Base-by-base conservation (phyloP, 306 rosid genomes). In the Hylodesmum podocarpum region DNA sequence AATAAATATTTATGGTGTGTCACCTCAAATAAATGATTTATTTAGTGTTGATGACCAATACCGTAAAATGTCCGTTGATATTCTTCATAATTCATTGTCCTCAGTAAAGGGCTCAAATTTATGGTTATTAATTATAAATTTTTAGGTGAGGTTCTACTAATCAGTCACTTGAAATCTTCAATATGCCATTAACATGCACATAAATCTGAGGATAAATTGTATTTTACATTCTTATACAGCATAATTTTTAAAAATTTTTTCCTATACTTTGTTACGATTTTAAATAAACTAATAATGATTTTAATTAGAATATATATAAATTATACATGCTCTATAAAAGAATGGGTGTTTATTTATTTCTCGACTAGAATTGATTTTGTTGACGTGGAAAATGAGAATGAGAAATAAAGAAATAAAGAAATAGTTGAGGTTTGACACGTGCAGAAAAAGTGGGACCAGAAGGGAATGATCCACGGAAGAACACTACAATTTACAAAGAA, bases 381-480 rank as follows among this genome's bases (percentile, higher is more conserved):
- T 19, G 25, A 1, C 66, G n/a, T 13, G 41, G 39, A 15, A 59
- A 59, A 59, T 59, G 24, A 41, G 21, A 28, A 58, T 59, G 29
- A 59, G 7, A 31, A 16, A 59, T 9, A 0, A 33, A 0, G 6
- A 33, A 7, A 41, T 37, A 16, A 53, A 41, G 11, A 18, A 25
- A 31, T 2, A 70, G 55, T 74, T 46, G 13, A 15, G 18, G 51
- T 59, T 16, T 22, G 82, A 74, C 82, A 65, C 75, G 70, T 40
- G 47, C 39, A 12, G 22, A 57, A 14, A 18, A n/a, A 13, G 79
- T 70, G 78, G 70, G 63, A 24, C 84, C 75, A 5, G 15, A 28
- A 44, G 34, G 34, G 80, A 68, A 43, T 76, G 79, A 71, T 63
- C 75, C 78, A 46, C 70, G 61, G 7, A 33, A 28, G 3, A 40